Evolutionary conservation across 164 flowering plant species (phyloP).

Genomic region (Sedum album): DNA sequence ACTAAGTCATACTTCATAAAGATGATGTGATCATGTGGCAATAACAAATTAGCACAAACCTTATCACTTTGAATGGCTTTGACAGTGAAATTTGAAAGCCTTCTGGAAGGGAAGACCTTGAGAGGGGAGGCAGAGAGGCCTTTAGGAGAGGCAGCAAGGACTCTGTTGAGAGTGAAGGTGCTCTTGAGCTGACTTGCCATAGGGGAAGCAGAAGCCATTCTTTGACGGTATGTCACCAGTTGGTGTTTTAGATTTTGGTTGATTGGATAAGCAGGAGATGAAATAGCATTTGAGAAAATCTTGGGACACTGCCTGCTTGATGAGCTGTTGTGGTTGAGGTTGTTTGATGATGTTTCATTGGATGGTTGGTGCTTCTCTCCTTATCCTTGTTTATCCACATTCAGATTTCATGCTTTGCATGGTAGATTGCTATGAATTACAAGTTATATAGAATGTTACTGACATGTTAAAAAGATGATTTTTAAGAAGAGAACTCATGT

Average conservation of each 20-base stretch:
- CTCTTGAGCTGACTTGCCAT: slow-evolving; percentile 44
- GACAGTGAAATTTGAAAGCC: slow-evolving; percentile 22
- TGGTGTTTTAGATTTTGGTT: not conserved
- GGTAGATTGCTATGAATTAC: too few relatives aligned
- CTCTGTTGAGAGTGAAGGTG: slow-evolving; percentile 22
- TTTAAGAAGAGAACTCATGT: too few relatives aligned
- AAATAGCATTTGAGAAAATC: not conserved
- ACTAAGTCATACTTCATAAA: too few relatives aligned
- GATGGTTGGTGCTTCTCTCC: slow-evolving; percentile 8
- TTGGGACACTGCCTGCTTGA: not conserved
- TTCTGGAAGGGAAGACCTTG: slow-evolving; percentile 20
- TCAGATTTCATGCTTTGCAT: slow-evolving; percentile 2
- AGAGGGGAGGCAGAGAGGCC: slow-evolving; percentile 29
- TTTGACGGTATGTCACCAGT: not conserved
- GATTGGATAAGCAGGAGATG: not conserved
- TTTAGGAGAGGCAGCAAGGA: slow-evolving; percentile 17
- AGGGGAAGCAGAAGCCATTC: slow-evolving; percentile 28
- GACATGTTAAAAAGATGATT: too few relatives aligned
- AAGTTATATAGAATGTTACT: too few relatives aligned
- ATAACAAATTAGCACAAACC: slow-evolving; percentile 13
- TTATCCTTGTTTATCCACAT: slow-evolving; percentile 9
- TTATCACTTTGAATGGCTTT: too few relatives aligned
- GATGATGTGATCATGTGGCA: not conserved
- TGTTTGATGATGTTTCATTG: not conserved
- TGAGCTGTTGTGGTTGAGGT: not conserved